Conservation (phyloP, 2,329 filamentous ascomycete genomes). For the Trichoderma aggressivum region DNA sequence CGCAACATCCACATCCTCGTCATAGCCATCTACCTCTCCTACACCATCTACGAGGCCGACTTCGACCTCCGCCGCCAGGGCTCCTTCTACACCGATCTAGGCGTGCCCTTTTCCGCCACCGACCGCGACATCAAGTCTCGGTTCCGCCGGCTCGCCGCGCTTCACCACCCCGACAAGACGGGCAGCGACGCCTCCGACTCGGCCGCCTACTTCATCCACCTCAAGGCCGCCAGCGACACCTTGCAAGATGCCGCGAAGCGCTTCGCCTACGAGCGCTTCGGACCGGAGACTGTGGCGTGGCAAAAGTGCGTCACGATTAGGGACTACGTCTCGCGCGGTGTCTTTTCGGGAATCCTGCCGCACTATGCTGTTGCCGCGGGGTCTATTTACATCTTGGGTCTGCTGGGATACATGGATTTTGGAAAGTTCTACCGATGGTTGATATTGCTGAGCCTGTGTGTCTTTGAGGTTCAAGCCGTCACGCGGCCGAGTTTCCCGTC, state of each 20-base stretch:
- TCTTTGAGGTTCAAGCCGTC: slow-evolving; percentile 56
- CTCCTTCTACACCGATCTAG: slow-evolving; percentile 77
- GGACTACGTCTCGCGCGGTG: slow-evolving; percentile 69
- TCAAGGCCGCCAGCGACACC: slow-evolving; percentile 80
- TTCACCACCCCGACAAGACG: slow-evolving; percentile 83
- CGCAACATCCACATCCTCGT: slow-evolving; percentile 80
- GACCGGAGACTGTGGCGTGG: slow-evolving; percentile 67
- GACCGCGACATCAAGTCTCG: slow-evolving; percentile 78
- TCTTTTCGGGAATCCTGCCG: slow-evolving; percentile 53
- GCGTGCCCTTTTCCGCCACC: slow-evolving; percentile 63
- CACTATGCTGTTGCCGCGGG: slow-evolving; percentile 59
- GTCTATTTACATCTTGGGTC: slow-evolving; percentile 58
- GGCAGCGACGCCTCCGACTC: slow-evolving; percentile 33
- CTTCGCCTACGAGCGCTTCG: slow-evolving; percentile 89
- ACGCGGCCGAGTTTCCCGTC: slow-evolving; percentile 52
- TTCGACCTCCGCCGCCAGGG: slow-evolving; percentile 67
- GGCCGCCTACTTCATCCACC: slow-evolving; percentile 65
- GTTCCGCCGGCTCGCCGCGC: slow-evolving; percentile 72
- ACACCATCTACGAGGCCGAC: slow-evolving; percentile 91
- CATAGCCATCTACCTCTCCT: slow-evolving; percentile 78
- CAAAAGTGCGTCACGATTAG: slow-evolving; percentile 62
- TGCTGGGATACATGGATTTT: slow-evolving; percentile 66
- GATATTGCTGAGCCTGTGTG: slow-evolving; percentile 49
- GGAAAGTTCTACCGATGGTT: slow-evolving; percentile 66
- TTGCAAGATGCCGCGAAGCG: slow-evolving; percentile 71